Conservation (phyloP, 2,329 filamentous ascomycete genomes). For the Endoconidiophora polonica region DNA sequence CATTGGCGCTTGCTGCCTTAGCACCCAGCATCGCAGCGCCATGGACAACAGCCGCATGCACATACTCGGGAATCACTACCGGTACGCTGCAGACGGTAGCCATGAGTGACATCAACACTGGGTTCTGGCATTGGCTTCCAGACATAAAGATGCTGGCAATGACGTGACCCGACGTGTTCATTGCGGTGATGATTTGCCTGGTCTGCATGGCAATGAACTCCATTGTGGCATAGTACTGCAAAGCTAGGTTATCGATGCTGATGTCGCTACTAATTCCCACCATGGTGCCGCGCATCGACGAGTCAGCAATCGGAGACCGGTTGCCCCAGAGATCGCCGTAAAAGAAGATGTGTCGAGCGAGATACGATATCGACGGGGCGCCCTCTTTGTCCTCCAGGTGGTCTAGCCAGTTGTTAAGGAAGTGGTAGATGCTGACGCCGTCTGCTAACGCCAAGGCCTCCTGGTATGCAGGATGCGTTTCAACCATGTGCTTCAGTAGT, state of each 20-base stretch:
- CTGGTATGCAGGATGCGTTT: slow-evolving; percentile 82
- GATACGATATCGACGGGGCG: slow-evolving; percentile 65
- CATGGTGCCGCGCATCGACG: slow-evolving; percentile 80
- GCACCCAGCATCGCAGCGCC: slow-evolving; percentile 97
- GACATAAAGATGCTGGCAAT: slow-evolving; percentile 97
- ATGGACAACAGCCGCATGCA: slow-evolving; percentile 89
- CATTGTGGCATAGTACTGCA: slow-evolving; percentile 91
- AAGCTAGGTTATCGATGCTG: slow-evolving; percentile 67
- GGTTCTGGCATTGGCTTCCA: slow-evolving; percentile 92
- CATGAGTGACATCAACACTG: slow-evolving; percentile 77
- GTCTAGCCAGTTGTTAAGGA: slow-evolving; percentile 73
- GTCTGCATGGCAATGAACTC: slow-evolving; percentile 98
- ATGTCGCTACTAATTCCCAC: slow-evolving; percentile 79
- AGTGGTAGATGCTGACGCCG: slow-evolving; percentile 85
- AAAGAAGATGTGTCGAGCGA: slow-evolving; percentile 93
- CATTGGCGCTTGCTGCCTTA: slow-evolving; percentile 74
- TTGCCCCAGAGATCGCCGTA: slow-evolving; percentile 97
- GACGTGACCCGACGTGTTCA: slow-evolving; percentile 79
- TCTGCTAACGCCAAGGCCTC: slow-evolving; percentile 62
- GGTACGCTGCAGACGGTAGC: slow-evolving; percentile 84
- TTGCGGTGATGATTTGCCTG: slow-evolving; percentile 80
- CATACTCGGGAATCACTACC: slow-evolving; percentile 82
- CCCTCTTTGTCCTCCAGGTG: slow-evolving; percentile 52
- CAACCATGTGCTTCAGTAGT: slow-evolving; percentile 80
- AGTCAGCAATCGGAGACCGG: slow-evolving; percentile 79